These are phyloP conservation scores for Pseudogymnoascus pannorum DNA, from an alignment of 2,329 filamentous ascomycete species.

Conservation along the genomic window DNA sequence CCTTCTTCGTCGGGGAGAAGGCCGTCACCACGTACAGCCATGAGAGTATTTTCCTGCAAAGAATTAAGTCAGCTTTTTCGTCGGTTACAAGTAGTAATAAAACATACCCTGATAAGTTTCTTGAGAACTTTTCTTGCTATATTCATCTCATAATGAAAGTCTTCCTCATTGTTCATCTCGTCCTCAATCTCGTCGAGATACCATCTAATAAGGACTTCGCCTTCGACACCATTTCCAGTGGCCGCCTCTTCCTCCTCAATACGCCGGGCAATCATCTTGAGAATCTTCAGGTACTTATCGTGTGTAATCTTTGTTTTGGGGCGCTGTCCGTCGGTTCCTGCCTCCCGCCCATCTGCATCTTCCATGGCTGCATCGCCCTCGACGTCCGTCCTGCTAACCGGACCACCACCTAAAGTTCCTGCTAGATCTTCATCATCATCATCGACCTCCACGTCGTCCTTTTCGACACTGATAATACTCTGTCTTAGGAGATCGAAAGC, in stretches of 20 bases:
- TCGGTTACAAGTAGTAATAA: slow-evolving; percentile 36
- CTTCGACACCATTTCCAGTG: slow-evolving; percentile 74
- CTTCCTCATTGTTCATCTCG: slow-evolving; percentile 73
- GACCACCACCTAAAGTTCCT: slow-evolving; percentile 39
- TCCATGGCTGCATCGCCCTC: slow-evolving; percentile 47
- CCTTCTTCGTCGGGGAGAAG: slow-evolving; percentile 42
- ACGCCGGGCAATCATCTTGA: slow-evolving; percentile 75
- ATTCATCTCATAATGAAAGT: slow-evolving; percentile 65
- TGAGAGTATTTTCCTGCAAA: slow-evolving; percentile 72
- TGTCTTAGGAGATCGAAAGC: slow-evolving; percentile 86
- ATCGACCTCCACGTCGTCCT: slow-evolving; percentile 93
- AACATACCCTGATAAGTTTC: slow-evolving; percentile 86
- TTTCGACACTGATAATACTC: slow-evolving; percentile 95
- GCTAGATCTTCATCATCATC: slow-evolving; percentile 59
- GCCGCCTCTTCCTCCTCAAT: slow-evolving; percentile 75
- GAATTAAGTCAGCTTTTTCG: slow-evolving; percentile 35
- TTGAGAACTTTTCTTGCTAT: slow-evolving; percentile 81
- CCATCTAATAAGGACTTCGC: slow-evolving; percentile 76
- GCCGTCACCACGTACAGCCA: slow-evolving; percentile 63
- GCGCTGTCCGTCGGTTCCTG: slow-evolving; percentile 37
- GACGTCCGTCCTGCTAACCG: slow-evolving; percentile 32
- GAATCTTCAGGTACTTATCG: slow-evolving; percentile 87
- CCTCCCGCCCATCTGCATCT: slow-evolving; percentile 33
- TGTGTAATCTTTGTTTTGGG: slow-evolving; percentile 85
- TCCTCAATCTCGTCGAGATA: slow-evolving; percentile 88